A percentile compares a stretch with the other conserved stretches of the same genome.
These are phyloP conservation scores for Wickerhamiella musiphila DNA, from an alignment of 805 yeast species.

Conservation along the genomic window DNA sequence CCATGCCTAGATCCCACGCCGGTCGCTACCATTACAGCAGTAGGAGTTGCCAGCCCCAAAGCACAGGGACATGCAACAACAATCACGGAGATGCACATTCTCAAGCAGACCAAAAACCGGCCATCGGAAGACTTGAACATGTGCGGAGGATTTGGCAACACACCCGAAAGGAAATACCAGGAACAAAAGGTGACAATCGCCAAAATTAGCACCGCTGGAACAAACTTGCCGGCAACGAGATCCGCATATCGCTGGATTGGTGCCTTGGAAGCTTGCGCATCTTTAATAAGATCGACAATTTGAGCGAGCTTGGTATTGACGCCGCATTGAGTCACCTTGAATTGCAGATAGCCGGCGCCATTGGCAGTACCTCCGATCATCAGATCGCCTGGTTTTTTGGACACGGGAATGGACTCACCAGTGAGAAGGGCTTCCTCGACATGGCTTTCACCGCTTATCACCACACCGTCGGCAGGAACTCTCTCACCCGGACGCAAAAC, in stretches of 20 bases:
- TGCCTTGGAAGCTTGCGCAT: constrained; percentile 76
- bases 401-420: constrained; percentile 73
- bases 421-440: constrained; percentile 81
- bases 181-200: constrained; percentile 46
- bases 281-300: constrained; percentile 69
- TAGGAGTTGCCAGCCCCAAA: constrained; percentile 90
- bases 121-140: constrained; percentile 36
- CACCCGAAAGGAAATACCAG: constrained; percentile 34
- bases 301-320: constrained; percentile 74
- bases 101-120: constrained; percentile 47
- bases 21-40: constrained; percentile 98
- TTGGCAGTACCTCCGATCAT: constrained; percentile 89
- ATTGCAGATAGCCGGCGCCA: constrained; percentile 52
- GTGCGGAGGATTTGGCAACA: constrained; percentile 28
- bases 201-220: constrained; percentile 50
- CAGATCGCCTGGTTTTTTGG: constrained; percentile 38
- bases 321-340: constrained; percentile 57
- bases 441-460: constrained; percentile 63
- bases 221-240: constrained; percentile 66
- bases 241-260: constrained; percentile 88
- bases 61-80: constrained; percentile 99
- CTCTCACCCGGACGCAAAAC: constrained; percentile 72
- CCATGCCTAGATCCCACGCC: constrained; percentile 90
- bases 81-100: constrained; percentile 74
- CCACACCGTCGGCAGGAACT: constrained; percentile 81